Evolutionary conservation across 768 basidiomycete species (phyloP), one percentile per base, ranked within the genome.

Genomic region (Lactarius deliciosus): DNA sequence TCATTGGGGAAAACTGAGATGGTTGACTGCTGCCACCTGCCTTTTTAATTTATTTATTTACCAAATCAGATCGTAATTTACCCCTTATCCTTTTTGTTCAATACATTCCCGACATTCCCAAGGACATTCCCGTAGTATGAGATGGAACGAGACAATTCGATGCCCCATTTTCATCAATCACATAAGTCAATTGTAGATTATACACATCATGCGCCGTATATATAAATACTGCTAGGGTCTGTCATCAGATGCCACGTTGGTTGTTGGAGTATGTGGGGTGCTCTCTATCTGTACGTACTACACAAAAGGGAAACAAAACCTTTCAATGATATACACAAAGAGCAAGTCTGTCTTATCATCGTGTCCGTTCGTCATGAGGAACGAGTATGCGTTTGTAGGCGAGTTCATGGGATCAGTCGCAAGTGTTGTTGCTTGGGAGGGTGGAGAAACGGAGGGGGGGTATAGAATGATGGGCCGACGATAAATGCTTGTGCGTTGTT

Each of bases 111-210:
- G n/a, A n/a, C n/a, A n/a, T n/a, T n/a, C n/a, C n/a, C n/a, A n/a
- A n/a, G n/a, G n/a, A n/a, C n/a, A 28, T 28, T 28, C 25, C 25
- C 25, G 25, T 28, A n/a, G n/a, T 28, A 28, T 28, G 47, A 41
- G 45, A 47, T 11, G 10, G 47, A 50, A 50, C 22, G 11, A 50
- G 22, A 53, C 50, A 25, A 53, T 53, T 7, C 50, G 22, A 50
- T 50, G 50, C 25, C 45, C 60, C 32, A 18, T 50, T 57, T 50
- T 15, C 55, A 25, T 61, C 40, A 9, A 60, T 61, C 56, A 62
- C 50, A 66, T 66, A 66, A 66, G 65, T 63, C 56, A 66, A 68
- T 60, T 68, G 63, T 68, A 68, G 62, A 68, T 68, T 68, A 64
- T 68, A 68, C 66, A 68, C 66, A 34, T 45, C 57, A 57, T 63